Percentiles rank a stretch among this genome's conserved stretches.
These are phyloP conservation scores for Trichosporon ovoides DNA, from an alignment of 1,284 basidiomycete species.

Conservation along the genomic window DNA sequence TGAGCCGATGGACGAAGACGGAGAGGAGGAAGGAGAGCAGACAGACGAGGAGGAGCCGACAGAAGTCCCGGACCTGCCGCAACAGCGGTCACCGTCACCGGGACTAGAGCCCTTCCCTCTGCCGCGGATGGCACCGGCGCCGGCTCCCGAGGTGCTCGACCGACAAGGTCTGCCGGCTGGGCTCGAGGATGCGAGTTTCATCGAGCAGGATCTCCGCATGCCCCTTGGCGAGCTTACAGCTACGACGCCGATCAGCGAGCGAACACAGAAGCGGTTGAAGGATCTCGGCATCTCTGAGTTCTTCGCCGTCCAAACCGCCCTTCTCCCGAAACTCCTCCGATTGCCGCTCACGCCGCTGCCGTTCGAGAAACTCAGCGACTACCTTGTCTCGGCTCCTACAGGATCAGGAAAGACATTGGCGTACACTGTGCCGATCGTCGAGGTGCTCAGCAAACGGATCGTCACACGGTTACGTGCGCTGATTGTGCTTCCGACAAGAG, in stretches of 20 bases:
- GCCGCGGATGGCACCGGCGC: conserved; percentile 63
- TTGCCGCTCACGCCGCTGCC: conserved; percentile 58
- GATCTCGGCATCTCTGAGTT: conserved; percentile 74
- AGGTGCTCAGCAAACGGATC: conserved; percentile 68
- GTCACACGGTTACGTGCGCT: conserved; percentile 84
- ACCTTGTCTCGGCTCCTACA: conserved; percentile 95
- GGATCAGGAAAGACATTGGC: conserved; percentile 96
- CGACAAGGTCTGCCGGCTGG: conserved; percentile 72
- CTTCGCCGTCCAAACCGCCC: conserved; percentile 59
- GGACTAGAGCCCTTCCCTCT: conserved; percentile 59
- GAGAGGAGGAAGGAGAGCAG: conserved; percentile 3
- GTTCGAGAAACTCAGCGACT: conserved; percentile 67
- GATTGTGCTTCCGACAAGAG: conserved; percentile 87
- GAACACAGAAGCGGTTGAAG: conserved; percentile 59
- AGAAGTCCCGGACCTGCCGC: conserved; percentile 19
- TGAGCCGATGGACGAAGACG: conserved; percentile 19
- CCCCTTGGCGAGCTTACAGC: conserved; percentile 52
- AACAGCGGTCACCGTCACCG: conserved; percentile 14
- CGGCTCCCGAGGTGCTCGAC: conserved; percentile 62
- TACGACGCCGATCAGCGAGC: conserved; percentile 56
- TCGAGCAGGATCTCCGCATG: conserved; percentile 58
- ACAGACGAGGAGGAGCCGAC: conserved; percentile 13
- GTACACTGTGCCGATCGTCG: conserved; percentile 86
- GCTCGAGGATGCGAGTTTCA: conserved; percentile 63
- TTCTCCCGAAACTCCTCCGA: conserved; percentile 38